These are phyloP conservation scores for Aspergillus brunneoviolaceus DNA, from an alignment of 2,329 filamentous ascomycete genomes.

Conservation along the genomic window DNA sequence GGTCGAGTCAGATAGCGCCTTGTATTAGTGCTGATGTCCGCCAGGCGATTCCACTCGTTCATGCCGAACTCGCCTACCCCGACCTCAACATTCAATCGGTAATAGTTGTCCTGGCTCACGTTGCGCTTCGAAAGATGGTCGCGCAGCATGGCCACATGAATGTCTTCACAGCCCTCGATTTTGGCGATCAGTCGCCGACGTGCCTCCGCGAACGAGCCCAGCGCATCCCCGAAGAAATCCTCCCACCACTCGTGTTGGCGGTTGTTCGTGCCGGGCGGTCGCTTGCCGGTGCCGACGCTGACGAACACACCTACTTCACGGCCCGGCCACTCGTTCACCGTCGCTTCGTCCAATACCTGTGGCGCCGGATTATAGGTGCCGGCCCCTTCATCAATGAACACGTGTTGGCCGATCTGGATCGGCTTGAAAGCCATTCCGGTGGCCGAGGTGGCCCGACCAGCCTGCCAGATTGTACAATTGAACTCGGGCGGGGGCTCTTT, in stretches of 20 bases:
- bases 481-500: slow-evolving; percentile 88
- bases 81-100: slow-evolving; percentile 92
- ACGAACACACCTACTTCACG: slow-evolving; percentile 89
- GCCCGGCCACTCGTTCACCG: slow-evolving; percentile 91
- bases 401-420: slow-evolving; percentile 86
- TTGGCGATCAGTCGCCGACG: slow-evolving; percentile 80
- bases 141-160: slow-evolving; percentile 80
- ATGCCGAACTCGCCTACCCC: slow-evolving; percentile 97
- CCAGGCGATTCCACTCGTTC: slow-evolving; percentile 96
- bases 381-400: slow-evolving; percentile 89
- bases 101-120: slow-evolving; percentile 88
- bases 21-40: slow-evolving; percentile 91
- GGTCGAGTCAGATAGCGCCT: slow-evolving; percentile 74
- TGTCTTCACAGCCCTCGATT: slow-evolving; percentile 92
- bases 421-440: slow-evolving; percentile 94
- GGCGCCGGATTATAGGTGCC: slow-evolving; percentile 92
- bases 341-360: slow-evolving; percentile 82
- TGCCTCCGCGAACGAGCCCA: slow-evolving; percentile 91
- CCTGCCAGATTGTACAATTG: slow-evolving; percentile 95
- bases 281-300: slow-evolving; percentile 89
- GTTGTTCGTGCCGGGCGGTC: slow-evolving; percentile 69
- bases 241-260: slow-evolving; percentile 83
- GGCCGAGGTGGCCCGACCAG: slow-evolving; percentile 87
- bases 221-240: slow-evolving; percentile 66
- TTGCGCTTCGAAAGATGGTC: slow-evolving; percentile 74